A percentile compares a stretch with the other conserved stretches of the same genome.
phyloP scores from a whole-genome alignment of 768 basidiomycete species.

The Kwoniella bestiolae region DNA sequence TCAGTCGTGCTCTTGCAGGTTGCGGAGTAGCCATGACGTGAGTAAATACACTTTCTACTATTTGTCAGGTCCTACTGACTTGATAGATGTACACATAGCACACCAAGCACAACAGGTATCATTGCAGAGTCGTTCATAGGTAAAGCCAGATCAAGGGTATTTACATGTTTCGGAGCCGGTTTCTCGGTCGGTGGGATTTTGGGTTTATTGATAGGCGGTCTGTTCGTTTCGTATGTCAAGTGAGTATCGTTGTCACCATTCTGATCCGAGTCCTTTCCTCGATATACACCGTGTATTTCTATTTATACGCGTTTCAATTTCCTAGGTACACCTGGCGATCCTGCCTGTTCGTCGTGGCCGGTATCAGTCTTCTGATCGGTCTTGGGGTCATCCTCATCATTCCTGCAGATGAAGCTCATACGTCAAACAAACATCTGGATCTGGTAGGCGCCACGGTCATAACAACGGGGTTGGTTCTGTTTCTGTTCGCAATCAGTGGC shows the following conservation, averaged over 20 bases:
- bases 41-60: no score
- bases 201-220: conserved; percentile 73
- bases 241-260: conserved; percentile 38
- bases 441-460: conserved; percentile 75
- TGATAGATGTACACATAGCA: conserved; percentile 26
- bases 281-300: no score
- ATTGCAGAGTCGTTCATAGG: conserved; percentile 79
- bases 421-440: conserved; percentile 62
- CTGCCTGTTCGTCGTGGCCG: conserved; percentile 67
- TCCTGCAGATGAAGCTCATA: conserved; percentile 63
- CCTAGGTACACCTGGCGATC: conserved; percentile 66
- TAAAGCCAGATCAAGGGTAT: conserved; percentile 71
- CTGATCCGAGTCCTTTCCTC: no score
- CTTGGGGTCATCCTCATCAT: conserved; percentile 67
- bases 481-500: conserved; percentile 75
- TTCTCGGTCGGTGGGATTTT: conserved; percentile 78
- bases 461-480: conserved; percentile 69
- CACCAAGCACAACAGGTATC: conserved; percentile 66
- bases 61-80: no score
- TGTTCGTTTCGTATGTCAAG: conserved; percentile 65
- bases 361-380: conserved; percentile 64
- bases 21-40: conserved; percentile 72
- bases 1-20: conserved; percentile 79
- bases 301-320: no score
- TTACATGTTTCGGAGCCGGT: conserved; percentile 81